Percentiles rank a stretch among this genome's conserved stretches.
Evolutionary conservation across 139 green algal species (phyloP).

Genomic region (Chlamydomonas asymmetrica): DNA sequence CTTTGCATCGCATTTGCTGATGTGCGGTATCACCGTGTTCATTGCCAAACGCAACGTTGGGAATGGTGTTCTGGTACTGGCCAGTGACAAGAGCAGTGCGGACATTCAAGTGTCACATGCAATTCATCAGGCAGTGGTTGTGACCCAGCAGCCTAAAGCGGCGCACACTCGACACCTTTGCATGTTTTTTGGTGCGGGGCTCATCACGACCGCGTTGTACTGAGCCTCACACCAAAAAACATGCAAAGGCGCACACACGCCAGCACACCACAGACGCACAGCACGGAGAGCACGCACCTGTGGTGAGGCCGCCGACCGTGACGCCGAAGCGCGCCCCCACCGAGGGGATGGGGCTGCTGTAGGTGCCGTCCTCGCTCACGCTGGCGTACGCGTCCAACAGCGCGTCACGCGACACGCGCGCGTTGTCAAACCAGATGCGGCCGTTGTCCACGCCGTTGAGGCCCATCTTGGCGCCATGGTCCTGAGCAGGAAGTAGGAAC

Average conservation of each 20-base stretch:
- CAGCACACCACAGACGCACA: neutral
- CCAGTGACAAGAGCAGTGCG: too few species aligned
- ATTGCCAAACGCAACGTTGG: too few species aligned
- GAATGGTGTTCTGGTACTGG: too few species aligned
- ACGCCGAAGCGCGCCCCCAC: slow-evolving; percentile 78
- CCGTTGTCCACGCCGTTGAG: slow-evolving; percentile 93
- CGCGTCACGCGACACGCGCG: slow-evolving; percentile 69
- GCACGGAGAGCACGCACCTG: slow-evolving; percentile 21
- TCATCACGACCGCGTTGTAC: too few species aligned
- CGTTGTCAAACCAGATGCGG: slow-evolving; percentile 78
- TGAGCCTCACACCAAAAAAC: too few species aligned
- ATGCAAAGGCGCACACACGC: neutral
- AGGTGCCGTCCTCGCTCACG: slow-evolving; percentile 60
- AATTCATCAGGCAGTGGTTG: too few species aligned
- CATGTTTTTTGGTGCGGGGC: too few species aligned
- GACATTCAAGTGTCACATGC: too few species aligned
- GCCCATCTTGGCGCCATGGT: slow-evolving; percentile 68
- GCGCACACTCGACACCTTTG: too few species aligned
- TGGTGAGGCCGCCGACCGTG: slow-evolving; percentile 82
- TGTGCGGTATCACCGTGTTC: too few species aligned
- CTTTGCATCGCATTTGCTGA: neutral
- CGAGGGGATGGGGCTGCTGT: slow-evolving; percentile 66
- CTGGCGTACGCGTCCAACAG: slow-evolving; percentile 69
- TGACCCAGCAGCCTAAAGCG: too few species aligned
- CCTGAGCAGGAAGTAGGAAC: neutral